Evolutionary conservation across 129 eudicot genomes (phyloP).

Genomic region (Ambrosia trifida): DNA sequence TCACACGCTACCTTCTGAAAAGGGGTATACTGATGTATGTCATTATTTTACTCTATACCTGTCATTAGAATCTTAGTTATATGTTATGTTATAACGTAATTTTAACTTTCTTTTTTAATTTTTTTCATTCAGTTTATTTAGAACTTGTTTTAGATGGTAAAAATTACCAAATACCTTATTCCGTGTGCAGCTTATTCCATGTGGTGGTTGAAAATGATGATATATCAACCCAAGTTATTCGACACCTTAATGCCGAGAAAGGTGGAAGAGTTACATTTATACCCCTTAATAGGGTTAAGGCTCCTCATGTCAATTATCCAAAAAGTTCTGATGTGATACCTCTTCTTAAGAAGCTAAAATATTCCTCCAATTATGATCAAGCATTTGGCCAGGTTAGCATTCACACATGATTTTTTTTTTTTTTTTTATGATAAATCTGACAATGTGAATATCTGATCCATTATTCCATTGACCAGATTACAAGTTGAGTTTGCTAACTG

Average conservation of each 20-base stretch:
- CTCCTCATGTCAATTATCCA: constrained; percentile 81
- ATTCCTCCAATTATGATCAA: constrained; percentile 41
- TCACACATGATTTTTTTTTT: constrained; percentile 11
- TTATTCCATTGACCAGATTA: neutral
- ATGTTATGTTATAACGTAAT: neutral
- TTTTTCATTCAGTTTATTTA: neutral
- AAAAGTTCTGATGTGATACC: constrained; percentile 78
- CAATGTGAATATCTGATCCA: neutral
- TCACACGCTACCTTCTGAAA: neutral
- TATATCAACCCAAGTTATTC: constrained; percentile 79
- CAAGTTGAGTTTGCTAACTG: constrained; percentile 10
- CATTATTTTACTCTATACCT: neutral
- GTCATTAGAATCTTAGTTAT: neutral
- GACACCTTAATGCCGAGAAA: constrained; percentile 81
- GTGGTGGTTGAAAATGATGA: constrained; percentile 95
- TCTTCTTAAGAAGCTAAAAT: constrained; percentile 73
- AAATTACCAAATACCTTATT: neutral
- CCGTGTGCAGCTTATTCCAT: constrained; percentile 79
- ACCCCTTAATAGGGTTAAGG: constrained; percentile 90
- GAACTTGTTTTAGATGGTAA: neutral
- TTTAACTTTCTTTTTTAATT: neutral
- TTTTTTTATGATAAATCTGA: constrained; percentile 16
- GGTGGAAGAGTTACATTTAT: constrained; percentile 98
- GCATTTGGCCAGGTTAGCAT: constrained; percentile 84
- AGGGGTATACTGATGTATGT: neutral